These are phyloP conservation scores for Mycena rebaudengoi DNA, from an alignment of 768 basidiomycete genomes.

Conservation along the genomic window DNA sequence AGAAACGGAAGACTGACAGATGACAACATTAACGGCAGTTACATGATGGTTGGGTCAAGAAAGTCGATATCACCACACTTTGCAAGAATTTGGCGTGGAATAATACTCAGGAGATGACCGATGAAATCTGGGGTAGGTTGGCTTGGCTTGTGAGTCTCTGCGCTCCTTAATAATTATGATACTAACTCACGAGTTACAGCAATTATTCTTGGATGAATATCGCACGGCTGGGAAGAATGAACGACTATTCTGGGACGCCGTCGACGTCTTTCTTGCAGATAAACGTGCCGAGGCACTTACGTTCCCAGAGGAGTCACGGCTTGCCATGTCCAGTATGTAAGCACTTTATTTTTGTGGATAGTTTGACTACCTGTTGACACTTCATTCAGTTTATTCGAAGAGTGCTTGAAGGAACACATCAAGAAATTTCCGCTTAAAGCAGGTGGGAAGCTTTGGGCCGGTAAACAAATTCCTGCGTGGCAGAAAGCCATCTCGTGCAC, in stretches of 20 bases:
- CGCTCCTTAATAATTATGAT: background rate
- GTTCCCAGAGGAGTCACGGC: background rate
- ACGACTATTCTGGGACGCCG: background rate
- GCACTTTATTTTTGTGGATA: background rate
- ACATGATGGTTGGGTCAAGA: background rate
- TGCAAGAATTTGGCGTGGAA: background rate
- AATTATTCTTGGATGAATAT: background rate
- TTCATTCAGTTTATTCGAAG: conserved; percentile 2
- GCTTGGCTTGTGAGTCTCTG: background rate
- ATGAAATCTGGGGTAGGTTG: background rate
- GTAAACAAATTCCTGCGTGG: background rate
- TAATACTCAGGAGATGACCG: background rate
- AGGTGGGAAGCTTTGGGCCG: background rate
- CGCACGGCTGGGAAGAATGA: background rate
- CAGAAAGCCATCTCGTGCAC: background rate
- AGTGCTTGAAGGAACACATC: background rate
- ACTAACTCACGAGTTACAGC: background rate
- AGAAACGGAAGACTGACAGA: background rate
- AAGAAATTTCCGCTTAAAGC: background rate
- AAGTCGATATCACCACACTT: background rate
- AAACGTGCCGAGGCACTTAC: background rate
- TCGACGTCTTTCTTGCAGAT: background rate
- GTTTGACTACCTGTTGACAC: background rate
- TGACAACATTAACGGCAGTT: background rate
- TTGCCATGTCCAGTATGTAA: background rate